Conservation (phyloP, 202 grass and related monocot species). For the Miscanthus sacchariflorus region DNA sequence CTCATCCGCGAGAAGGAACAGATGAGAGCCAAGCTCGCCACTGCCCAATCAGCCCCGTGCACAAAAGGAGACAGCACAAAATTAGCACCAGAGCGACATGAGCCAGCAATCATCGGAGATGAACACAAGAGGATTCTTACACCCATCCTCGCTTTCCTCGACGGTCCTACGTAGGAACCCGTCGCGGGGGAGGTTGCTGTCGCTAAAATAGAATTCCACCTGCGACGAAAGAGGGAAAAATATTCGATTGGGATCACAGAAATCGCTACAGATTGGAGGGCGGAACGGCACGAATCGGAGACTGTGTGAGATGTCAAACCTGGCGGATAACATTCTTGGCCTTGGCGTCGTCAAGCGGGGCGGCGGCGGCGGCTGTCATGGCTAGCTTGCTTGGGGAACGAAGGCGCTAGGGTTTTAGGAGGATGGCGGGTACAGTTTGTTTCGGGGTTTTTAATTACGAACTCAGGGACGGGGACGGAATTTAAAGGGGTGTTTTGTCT, state of each 20-base stretch:
- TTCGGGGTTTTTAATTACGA: not conserved
- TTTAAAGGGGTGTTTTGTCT: not conserved
- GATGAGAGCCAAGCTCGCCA: slow-evolving; percentile 92
- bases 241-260: slow-evolving; percentile 23
- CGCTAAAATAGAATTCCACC: slow-evolving; percentile 98
- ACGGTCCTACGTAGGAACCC: slow-evolving; percentile 67
- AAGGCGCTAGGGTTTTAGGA: slow-evolving; percentile 57
- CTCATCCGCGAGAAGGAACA: slow-evolving; percentile 91
- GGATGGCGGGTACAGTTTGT: slow-evolving; percentile 22
- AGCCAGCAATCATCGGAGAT: slow-evolving; percentile 10
- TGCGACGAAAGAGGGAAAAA: slow-evolving; percentile 16
- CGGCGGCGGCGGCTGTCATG: slow-evolving; percentile 45
- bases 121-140: slow-evolving; percentile 54
- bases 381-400: slow-evolving; percentile 3
- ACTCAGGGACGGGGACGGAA: not conserved
- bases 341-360: slow-evolving; percentile 57
- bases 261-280: not conserved
- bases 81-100: slow-evolving; percentile 20
- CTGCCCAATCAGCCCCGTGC: slow-evolving; percentile 42
- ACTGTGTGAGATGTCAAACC: slow-evolving; percentile 40
- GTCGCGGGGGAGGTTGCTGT: slow-evolving; percentile 94
- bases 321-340: slow-evolving; percentile 59
- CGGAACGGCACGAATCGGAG: not conserved
- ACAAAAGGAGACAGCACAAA: slow-evolving; percentile 12
- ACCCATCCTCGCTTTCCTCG: slow-evolving; percentile 75